phyloP scores from a whole-genome alignment of 768 basidiomycete species.

The Phlegmacium glaucopus region DNA sequence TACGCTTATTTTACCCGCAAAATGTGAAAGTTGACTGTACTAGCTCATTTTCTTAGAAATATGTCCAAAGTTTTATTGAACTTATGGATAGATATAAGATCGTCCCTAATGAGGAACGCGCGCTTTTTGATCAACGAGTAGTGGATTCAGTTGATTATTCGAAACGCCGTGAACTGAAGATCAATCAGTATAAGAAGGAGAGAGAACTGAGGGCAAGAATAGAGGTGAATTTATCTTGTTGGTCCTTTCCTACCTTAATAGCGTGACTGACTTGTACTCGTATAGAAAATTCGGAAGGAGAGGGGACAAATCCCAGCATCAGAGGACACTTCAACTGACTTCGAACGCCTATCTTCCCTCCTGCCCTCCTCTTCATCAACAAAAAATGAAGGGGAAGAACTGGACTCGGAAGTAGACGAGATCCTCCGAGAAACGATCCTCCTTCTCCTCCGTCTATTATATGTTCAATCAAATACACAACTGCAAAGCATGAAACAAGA shows the following conservation, averaged over 20 bases:
- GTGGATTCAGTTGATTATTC: conserved; percentile 58
- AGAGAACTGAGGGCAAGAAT: conserved; percentile 73
- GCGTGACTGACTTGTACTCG: neutral
- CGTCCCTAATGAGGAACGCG: conserved; percentile 56
- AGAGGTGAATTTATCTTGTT: conserved; percentile 44
- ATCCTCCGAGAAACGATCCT: conserved; percentile 63
- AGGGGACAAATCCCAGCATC: conserved; percentile 35
- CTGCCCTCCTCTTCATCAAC: conserved; percentile 36
- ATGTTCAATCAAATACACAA: conserved; percentile 65
- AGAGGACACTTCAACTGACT: conserved; percentile 41
- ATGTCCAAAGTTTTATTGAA: conserved; percentile 43
- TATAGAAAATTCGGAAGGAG: conserved; percentile 54
- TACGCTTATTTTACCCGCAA: neutral
- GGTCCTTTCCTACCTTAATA: neutral
- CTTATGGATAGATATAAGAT: conserved; percentile 64
- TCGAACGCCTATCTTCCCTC: conserved; percentile 62
- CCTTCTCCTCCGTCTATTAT: conserved; percentile 69
- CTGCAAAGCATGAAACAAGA: conserved; percentile 72
- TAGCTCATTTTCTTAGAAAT: conserved; percentile 36
- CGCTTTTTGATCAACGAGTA: conserved; percentile 47
- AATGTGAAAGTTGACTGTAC: conserved; percentile 15
- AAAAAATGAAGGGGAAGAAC: conserved; percentile 38
- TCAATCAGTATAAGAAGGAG: conserved; percentile 85
- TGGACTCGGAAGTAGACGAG: conserved; percentile 61
- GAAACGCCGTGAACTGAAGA: conserved; percentile 81